Conservation (phyloP, 495 filamentous ascomycete species). For the Elasticomyces elasticus region DNA sequence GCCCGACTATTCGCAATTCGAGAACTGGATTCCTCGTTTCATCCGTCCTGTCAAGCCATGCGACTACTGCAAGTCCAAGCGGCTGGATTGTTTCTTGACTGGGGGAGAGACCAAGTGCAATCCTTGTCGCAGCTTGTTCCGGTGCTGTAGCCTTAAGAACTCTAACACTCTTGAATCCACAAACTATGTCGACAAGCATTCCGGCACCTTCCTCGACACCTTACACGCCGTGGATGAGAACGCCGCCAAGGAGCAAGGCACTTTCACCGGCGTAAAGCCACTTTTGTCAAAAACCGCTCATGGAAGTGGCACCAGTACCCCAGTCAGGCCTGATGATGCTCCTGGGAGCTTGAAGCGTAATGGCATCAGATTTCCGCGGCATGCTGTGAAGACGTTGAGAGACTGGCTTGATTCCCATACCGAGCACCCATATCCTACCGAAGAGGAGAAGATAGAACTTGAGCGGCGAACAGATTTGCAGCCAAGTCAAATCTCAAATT, state of each 20-base stretch:
- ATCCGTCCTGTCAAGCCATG: constrained; percentile 48
- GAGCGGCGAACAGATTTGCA: constrained; percentile 62
- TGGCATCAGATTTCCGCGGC: constrained; percentile 58
- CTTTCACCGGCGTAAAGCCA: constrained; percentile 26
- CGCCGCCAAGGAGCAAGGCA: constrained; percentile 35
- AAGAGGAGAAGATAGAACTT: constrained; percentile 67
- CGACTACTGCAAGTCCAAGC: constrained; percentile 57
- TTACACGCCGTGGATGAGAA: constrained; percentile 44
- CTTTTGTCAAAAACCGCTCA: constrained; percentile 28
- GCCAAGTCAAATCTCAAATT: constrained; percentile 69
- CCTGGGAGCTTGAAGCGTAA: constrained; percentile 33
- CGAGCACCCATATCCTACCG: constrained; percentile 70
- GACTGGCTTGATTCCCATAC: constrained; percentile 66
- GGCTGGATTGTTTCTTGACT: constrained; percentile 65
- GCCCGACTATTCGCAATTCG: constrained; percentile 21
- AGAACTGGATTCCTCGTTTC: constrained; percentile 33
- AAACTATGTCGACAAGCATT: constrained; percentile 38
- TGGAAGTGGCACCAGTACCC: constrained; percentile 5
- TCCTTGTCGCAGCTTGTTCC: constrained; percentile 65
- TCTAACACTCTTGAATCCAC: constrained; percentile 24
- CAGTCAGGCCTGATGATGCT: constrained; percentile 33
- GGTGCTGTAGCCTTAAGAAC: constrained; percentile 56
- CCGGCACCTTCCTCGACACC: constrained; percentile 41
- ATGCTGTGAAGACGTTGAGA: constrained; percentile 64
- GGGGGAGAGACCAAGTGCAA: constrained; percentile 64